A percentile compares a stretch with the other conserved stretches of the same genome.
These are phyloP conservation scores for Athelia sp. DNA, from an alignment of 1,284 basidiomycete species.

Conservation along the genomic window DNA sequence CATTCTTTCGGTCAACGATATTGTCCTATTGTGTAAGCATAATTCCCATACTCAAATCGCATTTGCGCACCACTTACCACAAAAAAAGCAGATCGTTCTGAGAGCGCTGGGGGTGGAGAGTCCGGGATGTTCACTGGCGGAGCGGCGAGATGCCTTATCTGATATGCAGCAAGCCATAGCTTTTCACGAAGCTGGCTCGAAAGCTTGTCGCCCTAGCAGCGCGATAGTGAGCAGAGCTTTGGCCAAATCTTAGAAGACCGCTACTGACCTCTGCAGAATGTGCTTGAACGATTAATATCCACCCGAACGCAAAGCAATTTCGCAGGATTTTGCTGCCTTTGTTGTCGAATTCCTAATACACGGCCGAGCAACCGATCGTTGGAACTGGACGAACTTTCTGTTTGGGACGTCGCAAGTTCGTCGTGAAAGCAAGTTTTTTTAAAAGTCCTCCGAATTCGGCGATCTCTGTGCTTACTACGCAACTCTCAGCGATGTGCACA, in stretches of 20 bases:
- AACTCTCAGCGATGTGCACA: no score
- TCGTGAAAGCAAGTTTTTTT: not conserved
- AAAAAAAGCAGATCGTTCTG: slow-evolving; percentile 33
- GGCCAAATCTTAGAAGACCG: no score
- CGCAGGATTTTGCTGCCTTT: no score
- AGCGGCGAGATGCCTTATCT: slow-evolving; percentile 30
- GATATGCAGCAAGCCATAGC: slow-evolving; percentile 32
- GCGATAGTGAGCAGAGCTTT: slow-evolving; percentile 28
- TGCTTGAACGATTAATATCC: no score
- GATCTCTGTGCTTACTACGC: no score
- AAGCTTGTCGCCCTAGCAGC: slow-evolving; percentile 30
- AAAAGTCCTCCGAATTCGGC: no score
- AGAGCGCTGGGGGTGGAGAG: slow-evolving; percentile 41
- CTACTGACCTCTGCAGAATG: no score
- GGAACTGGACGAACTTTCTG: not conserved
- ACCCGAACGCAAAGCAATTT: no score
- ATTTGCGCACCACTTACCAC: not conserved
- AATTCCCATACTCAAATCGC: not conserved
- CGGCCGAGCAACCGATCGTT: no score
- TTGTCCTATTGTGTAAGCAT: slow-evolving; percentile 44
- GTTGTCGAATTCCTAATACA: no score
- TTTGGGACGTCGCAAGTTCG: not conserved
- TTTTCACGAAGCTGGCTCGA: slow-evolving; percentile 39
- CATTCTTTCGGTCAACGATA: slow-evolving; percentile 50
- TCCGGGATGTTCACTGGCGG: slow-evolving; percentile 38